Percentiles rank a stretch among this genome's conserved stretches.
Evolutionary conservation across 768 basidiomycete genomes (phyloP).

Genomic region (Thelephora ganbajun): DNA sequence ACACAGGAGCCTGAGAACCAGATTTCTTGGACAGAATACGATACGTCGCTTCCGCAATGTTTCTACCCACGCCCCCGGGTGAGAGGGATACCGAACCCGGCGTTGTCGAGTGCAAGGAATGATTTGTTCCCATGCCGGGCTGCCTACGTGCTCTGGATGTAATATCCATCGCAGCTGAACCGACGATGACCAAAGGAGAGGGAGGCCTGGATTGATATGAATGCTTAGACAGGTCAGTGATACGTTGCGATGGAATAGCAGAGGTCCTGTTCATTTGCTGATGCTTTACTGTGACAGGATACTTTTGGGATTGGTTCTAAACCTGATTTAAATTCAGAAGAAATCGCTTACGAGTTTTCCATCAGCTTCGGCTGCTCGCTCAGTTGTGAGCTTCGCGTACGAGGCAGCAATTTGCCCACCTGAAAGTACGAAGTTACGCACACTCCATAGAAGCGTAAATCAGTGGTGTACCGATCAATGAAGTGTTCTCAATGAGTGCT

Average conservation of each 20-base stretch:
- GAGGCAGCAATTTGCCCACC: slow-evolving; percentile 71
- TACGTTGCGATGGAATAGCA: neutral
- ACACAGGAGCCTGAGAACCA: slow-evolving; percentile 25
- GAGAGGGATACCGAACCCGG: slow-evolving; percentile 65
- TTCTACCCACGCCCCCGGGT: slow-evolving; percentile 88
- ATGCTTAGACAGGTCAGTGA: neutral
- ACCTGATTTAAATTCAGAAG: neutral
- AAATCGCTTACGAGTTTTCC: neutral
- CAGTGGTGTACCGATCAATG: slow-evolving; percentile 44
- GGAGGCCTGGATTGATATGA: slow-evolving; percentile 6
- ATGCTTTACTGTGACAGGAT: neutral
- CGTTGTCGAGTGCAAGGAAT: slow-evolving; percentile 43
- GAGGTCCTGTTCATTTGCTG: neutral
- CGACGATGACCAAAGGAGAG: slow-evolving; percentile 57
- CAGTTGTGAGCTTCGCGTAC: slow-evolving; percentile 38
- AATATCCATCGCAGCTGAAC: slow-evolving; percentile 84
- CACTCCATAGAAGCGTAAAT: slow-evolving; percentile 1
- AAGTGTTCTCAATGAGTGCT: slow-evolving; percentile 82
- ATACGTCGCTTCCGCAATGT: slow-evolving; percentile 84
- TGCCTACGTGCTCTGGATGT: slow-evolving; percentile 38
- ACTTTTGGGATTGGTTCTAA: neutral
- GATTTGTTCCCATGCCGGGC: slow-evolving; percentile 16
- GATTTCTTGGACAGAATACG: slow-evolving; percentile 32
- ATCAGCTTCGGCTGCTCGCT: neutral
- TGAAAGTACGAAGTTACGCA: slow-evolving; percentile 15